phyloP scores from a whole-genome alignment of 129 eudicot species.

The Centella asiatica region DNA sequence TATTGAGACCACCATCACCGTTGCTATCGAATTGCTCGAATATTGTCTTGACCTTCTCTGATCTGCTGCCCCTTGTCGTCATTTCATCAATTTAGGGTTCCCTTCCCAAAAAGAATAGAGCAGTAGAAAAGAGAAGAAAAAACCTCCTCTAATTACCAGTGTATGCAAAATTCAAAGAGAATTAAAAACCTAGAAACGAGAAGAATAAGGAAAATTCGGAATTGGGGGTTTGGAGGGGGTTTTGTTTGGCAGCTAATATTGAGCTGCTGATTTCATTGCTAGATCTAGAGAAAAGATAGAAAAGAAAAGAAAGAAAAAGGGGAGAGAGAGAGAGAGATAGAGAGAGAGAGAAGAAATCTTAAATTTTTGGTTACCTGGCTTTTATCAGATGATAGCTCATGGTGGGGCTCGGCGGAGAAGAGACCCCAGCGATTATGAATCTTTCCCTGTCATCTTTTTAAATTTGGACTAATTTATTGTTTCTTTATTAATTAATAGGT shows the following conservation, averaged over 20 bases:
- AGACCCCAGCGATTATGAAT: background rate
- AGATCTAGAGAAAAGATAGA: background rate
- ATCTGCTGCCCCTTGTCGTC: constrained; percentile 87
- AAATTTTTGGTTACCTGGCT: background rate
- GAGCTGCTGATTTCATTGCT: background rate
- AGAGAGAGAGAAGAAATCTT: background rate
- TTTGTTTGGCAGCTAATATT: background rate
- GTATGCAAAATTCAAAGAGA: too few relatives aligned
- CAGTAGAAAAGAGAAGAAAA: background rate
- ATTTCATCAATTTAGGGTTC: constrained; percentile 18
- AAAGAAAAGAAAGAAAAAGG: background rate
- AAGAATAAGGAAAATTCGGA: background rate
- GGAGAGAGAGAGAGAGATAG: background rate
- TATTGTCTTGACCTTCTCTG: constrained; percentile 85
- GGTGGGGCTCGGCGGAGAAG: background rate
- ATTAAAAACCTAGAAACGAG: constrained; percentile 3
- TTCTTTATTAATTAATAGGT: too few relatives aligned
- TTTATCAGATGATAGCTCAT: too few relatives aligned
- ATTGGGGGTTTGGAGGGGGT: constrained; percentile 2
- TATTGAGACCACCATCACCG: constrained; percentile 67
- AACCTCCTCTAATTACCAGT: too few relatives aligned
- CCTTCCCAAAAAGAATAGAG: background rate
- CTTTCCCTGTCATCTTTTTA: constrained; percentile 5
- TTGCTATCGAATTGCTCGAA: constrained; percentile 86
- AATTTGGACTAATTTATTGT: background rate